Base-by-base conservation (phyloP, 352 stramenopile genomes). In the Phytopythium oedochilum region DNA sequence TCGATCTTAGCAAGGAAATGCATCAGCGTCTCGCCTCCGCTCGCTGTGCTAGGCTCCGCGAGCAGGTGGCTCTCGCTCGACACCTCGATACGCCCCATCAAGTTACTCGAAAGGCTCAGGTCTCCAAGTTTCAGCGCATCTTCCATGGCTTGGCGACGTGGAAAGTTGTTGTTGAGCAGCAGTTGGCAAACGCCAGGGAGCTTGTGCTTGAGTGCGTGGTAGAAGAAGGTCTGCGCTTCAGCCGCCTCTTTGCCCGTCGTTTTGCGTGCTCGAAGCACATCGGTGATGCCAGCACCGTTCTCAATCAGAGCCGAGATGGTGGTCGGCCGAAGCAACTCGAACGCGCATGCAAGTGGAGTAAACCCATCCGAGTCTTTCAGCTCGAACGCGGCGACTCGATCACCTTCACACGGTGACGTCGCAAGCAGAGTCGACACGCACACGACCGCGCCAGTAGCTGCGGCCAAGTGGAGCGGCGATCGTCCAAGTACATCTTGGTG, bases 131-230 rank as follows among this genome's bases (percentile, higher is more conserved):
- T 55, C 5, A 92, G 63, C 1, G 79, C 74, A 35, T 92, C 82
- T 62, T 92, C 82, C 9, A 90, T 75, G 0, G 79, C 82, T 68
- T 92, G 82, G 14, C 79, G 77, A 15, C 73, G 77, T 18, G 61
- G 78, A 53, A 90, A 92, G 42, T 86, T 85, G 18, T 70, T 61
- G 32, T 68, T 89, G 9, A 92, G 57, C 5, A 92, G 62, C 63
- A 92, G 78, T 54, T 92, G 82, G 29, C 77, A 92, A 29, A 90
- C 86, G 4, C 79, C 82, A 4, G 81, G 78, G 17, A 89, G 63
- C 5, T 65, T 70, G 40, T 90, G 61, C 56, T 77, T 84, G 12
- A 92, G 77, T 2, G 82, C 82, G 46, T 88, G 72, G 53, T 86
- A 87, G 45, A 90, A 92, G 62, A 85, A 88, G 45, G 79, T 90